Percentiles rank a stretch among this genome's conserved stretches.
phyloP scores from a whole-genome alignment of 2,329 filamentous ascomycete species.

The Anthostomella pinea region DNA sequence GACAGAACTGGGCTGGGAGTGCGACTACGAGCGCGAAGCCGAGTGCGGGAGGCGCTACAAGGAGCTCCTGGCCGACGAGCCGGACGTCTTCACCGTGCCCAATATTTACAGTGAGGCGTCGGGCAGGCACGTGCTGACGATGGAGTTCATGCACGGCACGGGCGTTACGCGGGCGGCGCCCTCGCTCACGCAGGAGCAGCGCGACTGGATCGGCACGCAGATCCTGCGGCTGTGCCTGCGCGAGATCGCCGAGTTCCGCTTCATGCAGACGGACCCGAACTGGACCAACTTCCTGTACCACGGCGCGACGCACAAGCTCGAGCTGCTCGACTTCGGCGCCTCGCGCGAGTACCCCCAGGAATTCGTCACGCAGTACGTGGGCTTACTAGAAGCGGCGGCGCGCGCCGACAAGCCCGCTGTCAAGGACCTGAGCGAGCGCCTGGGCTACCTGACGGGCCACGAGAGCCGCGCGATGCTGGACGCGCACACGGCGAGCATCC shows the following conservation, averaged over 20 bases:
- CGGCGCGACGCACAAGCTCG: conserved; percentile 64
- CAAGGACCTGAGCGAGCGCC: conserved; percentile 64
- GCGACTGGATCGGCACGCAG: conserved; percentile 94
- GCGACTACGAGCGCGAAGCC: conserved; percentile 89
- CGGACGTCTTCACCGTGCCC: conserved; percentile 75
- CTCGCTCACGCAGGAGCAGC: conserved; percentile 74
- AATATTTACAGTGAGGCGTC: conserved; percentile 74
- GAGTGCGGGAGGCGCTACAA: conserved; percentile 74
- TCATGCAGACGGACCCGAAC: conserved; percentile 99
- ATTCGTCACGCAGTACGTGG: conserved; percentile 79
- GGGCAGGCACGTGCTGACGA: conserved; percentile 84
- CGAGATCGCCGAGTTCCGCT: conserved; percentile 90
- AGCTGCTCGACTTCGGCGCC: conserved; percentile 94
- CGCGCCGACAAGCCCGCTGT: conserved; percentile 63
- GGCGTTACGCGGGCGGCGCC: conserved; percentile 75
- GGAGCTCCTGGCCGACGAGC: conserved; percentile 71
- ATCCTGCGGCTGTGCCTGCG: conserved; percentile 87
- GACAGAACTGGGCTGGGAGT: conserved; percentile 92
- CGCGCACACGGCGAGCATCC: conserved; percentile 82
- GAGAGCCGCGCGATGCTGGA: conserved; percentile 85
- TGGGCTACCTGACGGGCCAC: conserved; percentile 90
- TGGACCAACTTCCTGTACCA: conserved; percentile 99
- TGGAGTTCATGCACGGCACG: conserved; percentile 84
- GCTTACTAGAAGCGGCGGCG: conserved; percentile 76
- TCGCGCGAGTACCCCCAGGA: conserved; percentile 77